Conservation (phyloP, 2,329 filamentous ascomycete species). For the Chrysoporthe cubensis region DNA sequence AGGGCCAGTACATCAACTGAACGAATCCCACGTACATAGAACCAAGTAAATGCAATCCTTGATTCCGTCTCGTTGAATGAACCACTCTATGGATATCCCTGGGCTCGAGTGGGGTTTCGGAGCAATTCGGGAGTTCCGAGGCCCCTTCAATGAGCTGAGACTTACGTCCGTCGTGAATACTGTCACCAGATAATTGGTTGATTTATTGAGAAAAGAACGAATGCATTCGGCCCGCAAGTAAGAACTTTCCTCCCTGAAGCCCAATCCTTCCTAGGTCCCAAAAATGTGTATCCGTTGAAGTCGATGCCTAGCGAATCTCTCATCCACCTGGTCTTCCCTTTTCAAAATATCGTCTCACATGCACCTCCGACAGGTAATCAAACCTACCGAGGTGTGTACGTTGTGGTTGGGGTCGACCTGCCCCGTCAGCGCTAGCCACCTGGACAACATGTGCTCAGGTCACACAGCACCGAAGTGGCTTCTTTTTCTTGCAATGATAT, state of each 20-base stretch:
- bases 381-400: not conserved
- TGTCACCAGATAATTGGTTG: no score
- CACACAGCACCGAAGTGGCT: not conserved
- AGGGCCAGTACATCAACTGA: constrained; percentile 42
- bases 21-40: not conserved
- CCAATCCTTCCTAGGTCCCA: no score
- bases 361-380: not conserved
- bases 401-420: not conserved
- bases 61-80: not conserved
- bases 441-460: not conserved
- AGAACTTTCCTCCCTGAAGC: no score
- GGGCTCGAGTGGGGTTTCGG: no score
- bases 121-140: no score
- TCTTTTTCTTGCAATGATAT: not conserved
- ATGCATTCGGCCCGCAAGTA: no score
- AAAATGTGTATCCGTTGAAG: no score
- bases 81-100: not conserved
- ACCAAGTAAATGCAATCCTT: not conserved
- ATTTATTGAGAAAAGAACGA: no score
- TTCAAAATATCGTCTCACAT: not conserved
- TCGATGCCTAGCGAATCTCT: no score
- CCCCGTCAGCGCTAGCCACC: not conserved
- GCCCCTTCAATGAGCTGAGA: no score
- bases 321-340: no score
- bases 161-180: no score